These are phyloP conservation scores for Diaporthe aspalathi DNA, from an alignment of 2,329 filamentous ascomycete species.

Conservation along the genomic window DNA sequence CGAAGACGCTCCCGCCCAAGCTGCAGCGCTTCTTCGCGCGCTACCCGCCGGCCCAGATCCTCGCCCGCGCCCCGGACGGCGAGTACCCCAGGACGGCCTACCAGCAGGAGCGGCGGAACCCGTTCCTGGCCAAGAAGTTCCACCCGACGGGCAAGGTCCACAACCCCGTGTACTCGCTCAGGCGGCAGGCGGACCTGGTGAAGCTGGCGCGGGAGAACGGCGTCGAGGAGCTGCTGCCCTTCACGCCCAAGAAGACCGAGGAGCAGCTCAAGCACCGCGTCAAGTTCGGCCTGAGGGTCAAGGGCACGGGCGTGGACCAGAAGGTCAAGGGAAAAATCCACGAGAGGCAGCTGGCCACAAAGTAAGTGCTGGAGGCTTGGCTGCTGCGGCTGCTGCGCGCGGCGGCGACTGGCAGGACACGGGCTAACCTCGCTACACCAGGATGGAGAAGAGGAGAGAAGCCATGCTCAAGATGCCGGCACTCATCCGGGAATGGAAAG, in stretches of 20 bases:
- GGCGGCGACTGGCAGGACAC: constrained; percentile 2
- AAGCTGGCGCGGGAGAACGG: constrained; percentile 84
- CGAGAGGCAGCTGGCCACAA: constrained; percentile 85
- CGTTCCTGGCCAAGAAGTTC: constrained; percentile 85
- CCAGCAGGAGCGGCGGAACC: constrained; percentile 74
- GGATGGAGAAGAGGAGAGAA: constrained; percentile 87
- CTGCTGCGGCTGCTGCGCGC: background rate
- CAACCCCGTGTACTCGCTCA: constrained; percentile 82
- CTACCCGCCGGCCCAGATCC: constrained; percentile 79
- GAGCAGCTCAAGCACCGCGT: constrained; percentile 76
- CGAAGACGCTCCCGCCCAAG: constrained; percentile 78
- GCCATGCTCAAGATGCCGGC: constrained; percentile 96
- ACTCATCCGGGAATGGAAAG: constrained; percentile 93
- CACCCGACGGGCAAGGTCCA: constrained; percentile 84
- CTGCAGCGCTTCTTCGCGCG: constrained; percentile 89
- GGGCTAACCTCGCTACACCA: constrained; percentile 54
- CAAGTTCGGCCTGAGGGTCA: constrained; percentile 84
- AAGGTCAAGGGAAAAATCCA: constrained; percentile 94
- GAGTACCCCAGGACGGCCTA: constrained; percentile 57
- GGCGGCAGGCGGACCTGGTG: constrained; percentile 90
- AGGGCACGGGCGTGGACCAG: constrained; percentile 93
- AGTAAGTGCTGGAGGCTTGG: constrained; percentile 65
- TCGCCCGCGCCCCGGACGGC: constrained; percentile 54
- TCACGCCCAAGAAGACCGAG: constrained; percentile 79
- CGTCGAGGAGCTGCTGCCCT: constrained; percentile 83